Base-by-base conservation (phyloP, 140 eudicot genomes). In the Anethum foeniculum region DNA sequence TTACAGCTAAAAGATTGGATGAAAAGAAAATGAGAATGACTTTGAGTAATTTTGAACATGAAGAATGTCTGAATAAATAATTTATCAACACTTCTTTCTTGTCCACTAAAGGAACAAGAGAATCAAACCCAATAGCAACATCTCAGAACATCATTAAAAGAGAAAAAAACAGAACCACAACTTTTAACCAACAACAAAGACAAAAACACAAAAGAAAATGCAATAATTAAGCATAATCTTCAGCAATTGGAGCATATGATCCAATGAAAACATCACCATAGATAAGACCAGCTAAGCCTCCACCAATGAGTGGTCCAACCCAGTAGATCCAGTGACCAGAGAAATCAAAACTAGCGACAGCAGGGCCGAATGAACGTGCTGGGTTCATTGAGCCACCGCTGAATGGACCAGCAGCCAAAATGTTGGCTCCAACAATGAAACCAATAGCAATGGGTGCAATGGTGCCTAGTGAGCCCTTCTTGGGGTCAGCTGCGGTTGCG, bases 371-470 rank as follows among this genome's bases (percentile, higher is more conserved):
- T 76, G 91, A 88, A 4, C 85, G 86, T 46, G 91, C 91, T 0
- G 91, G 91, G 84, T 88, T 88, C 91, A 88, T 88, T 18, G 91
- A 88, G n/a, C 88, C 91, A 71, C 89, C 91, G 14, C 84, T 82
- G 71, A 85, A 88, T 41, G 91, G 85, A 18, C 89, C 89, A 7
- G 86, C 89, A 11, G 86, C 91, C 73, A 88, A 76, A 48, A 88
- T 83, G 83, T 88, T 88, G 44, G 91, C 91, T 18, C 89, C 89
- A 10, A 85, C 89, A 14, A 88, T 88, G 78, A 88, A 83, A 32
- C 91, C 91, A 14, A 88, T 83, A 6, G 87, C 91, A n/a, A 88
- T 83, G 21, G 89, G 89, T 28, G 87, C 91, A 60, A 85, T 82
- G 56, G 79, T 85, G 21, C 88, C 88, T 13, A 87, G 80, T 38